A percentile compares a stretch with the other conserved stretches of the same genome.
phyloP scores from a whole-genome alignment of 202 grass and related monocot species.

The Hordeum pubiflorum region DNA sequence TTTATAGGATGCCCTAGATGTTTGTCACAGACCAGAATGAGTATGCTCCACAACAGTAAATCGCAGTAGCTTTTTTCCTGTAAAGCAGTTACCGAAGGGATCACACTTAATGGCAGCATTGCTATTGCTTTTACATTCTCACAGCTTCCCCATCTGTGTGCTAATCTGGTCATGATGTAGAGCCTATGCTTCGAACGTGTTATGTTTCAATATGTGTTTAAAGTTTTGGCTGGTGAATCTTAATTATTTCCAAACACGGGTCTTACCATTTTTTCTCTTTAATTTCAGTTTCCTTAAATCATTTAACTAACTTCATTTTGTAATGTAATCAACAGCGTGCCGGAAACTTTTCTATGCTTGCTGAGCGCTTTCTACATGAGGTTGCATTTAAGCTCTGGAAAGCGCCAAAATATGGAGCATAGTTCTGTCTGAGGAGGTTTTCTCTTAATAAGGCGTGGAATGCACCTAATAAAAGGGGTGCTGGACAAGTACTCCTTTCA shows the following conservation, averaged over 20 bases:
- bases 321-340: slow-evolving; percentile 32
- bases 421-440: neutral
- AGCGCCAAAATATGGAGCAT: slow-evolving; percentile 90
- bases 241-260: neutral
- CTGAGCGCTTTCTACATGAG: slow-evolving; percentile 76
- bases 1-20: neutral
- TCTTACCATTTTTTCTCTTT: neutral
- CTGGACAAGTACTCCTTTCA: neutral
- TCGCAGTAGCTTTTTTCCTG: neutral
- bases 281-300: neutral
- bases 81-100: neutral
- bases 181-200: neutral
- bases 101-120: neutral
- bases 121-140: neutral
- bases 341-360: slow-evolving; percentile 72
- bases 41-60: neutral
- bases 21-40: neutral
- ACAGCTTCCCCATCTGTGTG: neutral
- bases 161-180: neutral
- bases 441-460: neutral
- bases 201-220: neutral
- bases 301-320: neutral
- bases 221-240: neutral
- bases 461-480: neutral
- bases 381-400: slow-evolving; percentile 98